Percentiles rank a stretch among this genome's conserved stretches.
Evolutionary conservation across 106 monocot species (phyloP).

Genomic region (Phalaenopsis equestris): DNA sequence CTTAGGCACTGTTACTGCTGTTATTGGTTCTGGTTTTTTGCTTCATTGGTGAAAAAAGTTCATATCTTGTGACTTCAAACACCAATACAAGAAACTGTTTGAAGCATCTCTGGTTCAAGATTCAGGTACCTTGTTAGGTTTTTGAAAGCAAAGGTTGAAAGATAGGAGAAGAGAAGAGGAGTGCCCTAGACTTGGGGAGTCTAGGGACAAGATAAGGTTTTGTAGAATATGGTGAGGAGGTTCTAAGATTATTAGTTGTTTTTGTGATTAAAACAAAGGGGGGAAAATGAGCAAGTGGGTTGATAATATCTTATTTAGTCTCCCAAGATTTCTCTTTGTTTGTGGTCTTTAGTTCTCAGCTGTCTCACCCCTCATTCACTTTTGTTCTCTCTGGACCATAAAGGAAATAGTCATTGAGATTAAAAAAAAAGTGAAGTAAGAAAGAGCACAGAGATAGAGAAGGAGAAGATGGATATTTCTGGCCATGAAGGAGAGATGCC

Average conservation of each 20-base stretch:
- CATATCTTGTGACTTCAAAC: not conserved
- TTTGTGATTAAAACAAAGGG: not conserved
- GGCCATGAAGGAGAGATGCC: slow-evolving; percentile 21
- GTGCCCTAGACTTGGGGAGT: not conserved
- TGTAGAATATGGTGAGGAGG: not conserved
- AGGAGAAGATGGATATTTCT: slow-evolving; percentile 23
- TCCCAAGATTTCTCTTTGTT: not conserved
- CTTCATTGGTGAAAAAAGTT: slow-evolving; percentile 2
- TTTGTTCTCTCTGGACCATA: slow-evolving; percentile 5
- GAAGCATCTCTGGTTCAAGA: not conserved
- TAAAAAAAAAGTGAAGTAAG: slow-evolving; percentile 3
- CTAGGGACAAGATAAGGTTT: not conserved
- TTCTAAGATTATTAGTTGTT: slow-evolving; percentile 1
- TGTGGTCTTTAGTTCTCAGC: not conserved
- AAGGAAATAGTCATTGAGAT: slow-evolving; percentile 2
- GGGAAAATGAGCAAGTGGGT: slow-evolving; percentile 4
- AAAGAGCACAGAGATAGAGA: slow-evolving; percentile 10
- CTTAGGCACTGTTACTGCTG: not conserved
- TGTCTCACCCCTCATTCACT: slow-evolving; percentile 4
- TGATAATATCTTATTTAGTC: slow-evolving; percentile 4
- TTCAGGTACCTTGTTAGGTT: not conserved
- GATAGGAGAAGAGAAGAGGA: not conserved
- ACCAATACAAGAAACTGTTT: not conserved
- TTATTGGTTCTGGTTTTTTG: not conserved
- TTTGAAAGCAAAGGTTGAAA: slow-evolving; percentile 1